A percentile compares a stretch with the other conserved stretches of the same genome.
Conservation (phyloP, 371 early-diverging fungal genomes). For the Mortierella sp. region DNA sequence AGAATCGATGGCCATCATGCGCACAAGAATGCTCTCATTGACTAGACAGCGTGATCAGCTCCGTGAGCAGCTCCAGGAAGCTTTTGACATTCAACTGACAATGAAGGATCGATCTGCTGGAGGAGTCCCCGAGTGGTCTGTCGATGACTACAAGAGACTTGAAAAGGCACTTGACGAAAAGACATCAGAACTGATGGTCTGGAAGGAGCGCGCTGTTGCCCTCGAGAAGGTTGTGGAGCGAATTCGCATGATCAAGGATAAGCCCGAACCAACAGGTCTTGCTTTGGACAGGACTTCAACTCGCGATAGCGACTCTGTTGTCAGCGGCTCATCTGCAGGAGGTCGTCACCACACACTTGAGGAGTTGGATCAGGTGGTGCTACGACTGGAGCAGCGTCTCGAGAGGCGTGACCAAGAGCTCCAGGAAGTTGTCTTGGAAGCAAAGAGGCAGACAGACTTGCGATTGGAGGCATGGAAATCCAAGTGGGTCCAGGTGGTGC, state of each 20-base stretch:
- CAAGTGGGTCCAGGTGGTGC: conserved; percentile 57
- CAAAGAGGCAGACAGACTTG: conserved; percentile 48
- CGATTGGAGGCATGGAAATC: conserved; percentile 51
- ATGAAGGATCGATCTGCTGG: conserved; percentile 43
- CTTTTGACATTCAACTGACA: conserved; percentile 47
- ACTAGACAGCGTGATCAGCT: conserved; percentile 49
- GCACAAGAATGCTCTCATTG: conserved; percentile 41
- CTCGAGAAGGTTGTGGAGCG: conserved; percentile 54
- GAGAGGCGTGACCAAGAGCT: conserved; percentile 55
- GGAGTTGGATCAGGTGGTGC: conserved; percentile 50
- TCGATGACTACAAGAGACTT: conserved; percentile 51
- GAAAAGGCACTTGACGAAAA: conserved; percentile 49
- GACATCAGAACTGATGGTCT: conserved; percentile 37
- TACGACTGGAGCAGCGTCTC: conserved; percentile 46
- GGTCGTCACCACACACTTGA: conserved; percentile 50
- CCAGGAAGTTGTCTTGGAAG: conserved; percentile 52
- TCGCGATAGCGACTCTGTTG: conserved; percentile 35
- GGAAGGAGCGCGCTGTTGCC: conserved; percentile 54
- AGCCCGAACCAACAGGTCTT: conserved; percentile 45
- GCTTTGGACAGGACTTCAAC: conserved; percentile 31
- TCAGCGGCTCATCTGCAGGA: conserved; percentile 17
- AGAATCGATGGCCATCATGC: conserved; percentile 50
- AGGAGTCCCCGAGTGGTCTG: conserved; percentile 46
- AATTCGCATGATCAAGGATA: conserved; percentile 54
- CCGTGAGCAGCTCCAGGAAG: conserved; percentile 51